Base-by-base conservation (phyloP, 345 rosid genomes). In the Geranium rotundifolium region DNA sequence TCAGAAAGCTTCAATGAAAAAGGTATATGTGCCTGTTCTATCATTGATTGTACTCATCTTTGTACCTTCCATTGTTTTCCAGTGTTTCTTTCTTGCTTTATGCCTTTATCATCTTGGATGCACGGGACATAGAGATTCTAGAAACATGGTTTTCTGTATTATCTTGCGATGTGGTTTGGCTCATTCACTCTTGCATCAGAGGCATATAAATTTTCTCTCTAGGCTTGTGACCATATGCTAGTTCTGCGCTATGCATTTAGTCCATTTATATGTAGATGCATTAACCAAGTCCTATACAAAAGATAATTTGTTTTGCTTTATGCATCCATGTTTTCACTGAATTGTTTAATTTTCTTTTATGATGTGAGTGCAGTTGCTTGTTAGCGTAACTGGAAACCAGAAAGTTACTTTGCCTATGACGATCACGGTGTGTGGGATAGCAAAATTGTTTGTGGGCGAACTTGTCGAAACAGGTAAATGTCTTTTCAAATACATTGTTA, bases 381-480 rank as follows among this genome's bases (percentile, higher is more conserved):
- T 62, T 57, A 75, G 75, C 73, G 67, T 75, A 69, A 71, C 75
- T 56, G 75, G 79, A 68, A 54, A 14, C 67, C 79, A 75, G 72
- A 75, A 75, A 65, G 65, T 71, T 57, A 64, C 65, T 14, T 50
- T 67, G 23, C 79, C 75, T 15, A 68, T 75, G 72, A 71, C 72
- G 9, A 75, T 68, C 31, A 75, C 68, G 5, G 79, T 75, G 57
- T 75, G 72, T 19, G 79, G 79, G 20, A 71, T 75, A 58, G 75
- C 79, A 19, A 75, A 75, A 68, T 71, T 75, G 79, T 75, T 75
- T 62, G 79, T 71, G 19, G 79, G 79, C 17, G 79, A 75, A 30
- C 75, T 75, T 46, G 57, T 75, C 19, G 79, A 75, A 68, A 75
- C 75, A 71, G 79, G 79, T 71, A 52, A n/a, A 65, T 27, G 56